These are phyloP conservation scores for Acanthamoeba lenticulata DNA, from an alignment of 208 protist genomes.

Conservation along the genomic window DNA sequence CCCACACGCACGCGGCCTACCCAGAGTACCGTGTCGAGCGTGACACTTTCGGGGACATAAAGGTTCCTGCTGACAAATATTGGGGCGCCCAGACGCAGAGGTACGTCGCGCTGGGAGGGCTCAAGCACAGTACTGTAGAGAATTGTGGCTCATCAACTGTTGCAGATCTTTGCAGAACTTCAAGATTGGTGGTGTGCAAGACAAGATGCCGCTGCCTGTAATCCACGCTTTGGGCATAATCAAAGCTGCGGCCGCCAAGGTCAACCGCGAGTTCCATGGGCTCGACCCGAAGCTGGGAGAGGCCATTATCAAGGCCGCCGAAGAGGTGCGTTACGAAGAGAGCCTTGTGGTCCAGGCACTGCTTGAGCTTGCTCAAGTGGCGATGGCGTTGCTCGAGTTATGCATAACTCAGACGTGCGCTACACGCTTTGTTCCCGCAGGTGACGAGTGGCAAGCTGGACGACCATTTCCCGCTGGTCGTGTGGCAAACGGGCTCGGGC, in stretches of 20 bases:
- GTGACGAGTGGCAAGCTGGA: conserved; percentile 82
- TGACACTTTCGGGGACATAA: conserved; percentile 86
- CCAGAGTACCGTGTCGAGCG: conserved; percentile 74
- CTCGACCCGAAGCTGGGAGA: conserved; percentile 80
- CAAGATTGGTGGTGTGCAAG: conserved; percentile 80
- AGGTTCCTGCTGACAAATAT: conserved; percentile 81
- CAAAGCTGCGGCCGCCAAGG: conserved; percentile 85
- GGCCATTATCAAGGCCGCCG: conserved; percentile 83
- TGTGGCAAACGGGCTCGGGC: conserved; percentile 92
- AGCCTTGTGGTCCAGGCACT: background rate
- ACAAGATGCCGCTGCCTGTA: conserved; percentile 83
- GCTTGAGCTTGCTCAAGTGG: background rate
- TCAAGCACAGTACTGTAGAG: no score
- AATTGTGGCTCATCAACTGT: no score
- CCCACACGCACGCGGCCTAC: background rate
- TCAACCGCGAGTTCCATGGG: conserved; percentile 81
- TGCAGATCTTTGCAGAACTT: conserved; percentile 89
- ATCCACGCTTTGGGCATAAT: conserved; percentile 85
- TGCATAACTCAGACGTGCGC: background rate
- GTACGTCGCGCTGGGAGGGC: no score
- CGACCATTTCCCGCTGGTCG: conserved; percentile 86
- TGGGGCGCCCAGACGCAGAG: conserved; percentile 90
- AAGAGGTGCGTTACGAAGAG: conserved; percentile 81
- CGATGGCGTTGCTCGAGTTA: background rate
- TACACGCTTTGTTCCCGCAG: background rate